Evolutionary conservation across 2,329 filamentous ascomycete genomes (phyloP), one percentile per base, ranked within the genome.

Genomic region (Cercospora sojina): DNA sequence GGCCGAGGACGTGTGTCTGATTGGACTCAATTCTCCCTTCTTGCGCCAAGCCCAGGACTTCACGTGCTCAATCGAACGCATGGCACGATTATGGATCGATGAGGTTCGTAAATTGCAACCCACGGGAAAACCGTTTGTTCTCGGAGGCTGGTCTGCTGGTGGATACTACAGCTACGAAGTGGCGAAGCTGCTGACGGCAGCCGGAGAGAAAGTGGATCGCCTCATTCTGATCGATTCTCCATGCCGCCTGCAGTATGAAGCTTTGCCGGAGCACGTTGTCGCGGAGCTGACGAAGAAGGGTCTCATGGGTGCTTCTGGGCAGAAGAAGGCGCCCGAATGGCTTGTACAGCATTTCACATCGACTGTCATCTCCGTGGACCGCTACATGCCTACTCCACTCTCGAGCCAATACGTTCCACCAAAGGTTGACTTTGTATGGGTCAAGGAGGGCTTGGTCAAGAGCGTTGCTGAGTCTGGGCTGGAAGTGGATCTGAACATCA

Each of bases 61-160:
- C 64, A 75, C 71, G 5, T 73, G 71, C 64, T 74, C 74, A 7
- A 72, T 76, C 35, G 71, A 74, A 56, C 70, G 69, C 1, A 74
- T 76, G 71, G 72, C 71, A 16, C 62, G 65, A 3, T 59, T 75
- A 13, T 76, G 73, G 72, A 8, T 74, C 5, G 63, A 64, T 16
- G 74, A 75, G 53, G 67, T 76, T 9, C 80, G 78, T 3, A 79
- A 80, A n/a, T 77, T 82, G 25, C 81, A 85, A 68, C 80, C 82
- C 4, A 76, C 77, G 12, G 81, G 82, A 0, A 61, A 66, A 64
- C 88, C 89, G 0, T 91, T 91, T 77, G 83, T 84, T 59, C 78
- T 92, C 0, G 85, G 87, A 16, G 91, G 91, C 25, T 93, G 90
- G 90, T 91, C 87, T n/a, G 90, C 89, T 1, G 91, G 90, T 27